Percentiles rank a stretch among this genome's conserved stretches.
phyloP scores from a whole-genome alignment of 2,329 filamentous ascomycete species.

The Ophiocordyceps camponoti-rufipedis region DNA sequence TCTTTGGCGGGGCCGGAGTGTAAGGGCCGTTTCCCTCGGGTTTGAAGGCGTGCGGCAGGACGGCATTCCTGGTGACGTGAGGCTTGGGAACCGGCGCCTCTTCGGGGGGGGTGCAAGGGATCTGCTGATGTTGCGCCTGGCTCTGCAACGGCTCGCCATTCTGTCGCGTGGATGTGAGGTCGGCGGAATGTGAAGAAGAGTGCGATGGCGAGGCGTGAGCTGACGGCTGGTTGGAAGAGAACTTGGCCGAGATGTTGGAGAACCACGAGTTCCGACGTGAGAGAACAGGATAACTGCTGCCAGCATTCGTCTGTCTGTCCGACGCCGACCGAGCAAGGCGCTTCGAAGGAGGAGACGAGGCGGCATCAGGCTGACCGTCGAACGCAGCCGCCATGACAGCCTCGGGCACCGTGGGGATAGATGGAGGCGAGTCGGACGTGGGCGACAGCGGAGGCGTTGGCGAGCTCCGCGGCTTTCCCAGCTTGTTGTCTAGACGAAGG shows the following conservation, averaged over 20 bases:
- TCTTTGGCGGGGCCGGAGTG: slow-evolving; percentile 56
- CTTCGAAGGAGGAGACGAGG: background rate
- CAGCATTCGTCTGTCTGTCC: slow-evolving; percentile 12
- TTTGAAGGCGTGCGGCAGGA: slow-evolving; percentile 36
- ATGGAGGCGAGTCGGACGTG: slow-evolving; percentile 3
- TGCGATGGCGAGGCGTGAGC: slow-evolving; percentile 10
- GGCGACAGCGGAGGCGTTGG: slow-evolving; percentile 1
- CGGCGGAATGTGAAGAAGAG: slow-evolving; percentile 1
- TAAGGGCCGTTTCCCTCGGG: slow-evolving; percentile 47
- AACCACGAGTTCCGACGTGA: slow-evolving; percentile 72
- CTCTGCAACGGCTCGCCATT: background rate
- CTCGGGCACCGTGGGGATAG: slow-evolving; percentile 4
- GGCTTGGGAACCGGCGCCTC: slow-evolving; percentile 30
- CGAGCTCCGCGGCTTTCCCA: slow-evolving; percentile 9
- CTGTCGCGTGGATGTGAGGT: slow-evolving; percentile 1
- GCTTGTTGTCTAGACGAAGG: slow-evolving; percentile 11
- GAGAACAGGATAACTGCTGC: slow-evolving; percentile 15
- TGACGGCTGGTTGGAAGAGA: slow-evolving; percentile 33
- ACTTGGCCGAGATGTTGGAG: slow-evolving; percentile 81
- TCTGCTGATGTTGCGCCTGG: slow-evolving; percentile 1
- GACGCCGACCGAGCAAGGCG: slow-evolving; percentile 5
- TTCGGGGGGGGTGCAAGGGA: slow-evolving; percentile 10
- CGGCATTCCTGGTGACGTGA: slow-evolving; percentile 35
- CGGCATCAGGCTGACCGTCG: background rate
- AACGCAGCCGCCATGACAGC: slow-evolving; percentile 3